Conservation (phyloP, 2,329 filamentous ascomycete species). For the Aspergillus phoenicis region DNA sequence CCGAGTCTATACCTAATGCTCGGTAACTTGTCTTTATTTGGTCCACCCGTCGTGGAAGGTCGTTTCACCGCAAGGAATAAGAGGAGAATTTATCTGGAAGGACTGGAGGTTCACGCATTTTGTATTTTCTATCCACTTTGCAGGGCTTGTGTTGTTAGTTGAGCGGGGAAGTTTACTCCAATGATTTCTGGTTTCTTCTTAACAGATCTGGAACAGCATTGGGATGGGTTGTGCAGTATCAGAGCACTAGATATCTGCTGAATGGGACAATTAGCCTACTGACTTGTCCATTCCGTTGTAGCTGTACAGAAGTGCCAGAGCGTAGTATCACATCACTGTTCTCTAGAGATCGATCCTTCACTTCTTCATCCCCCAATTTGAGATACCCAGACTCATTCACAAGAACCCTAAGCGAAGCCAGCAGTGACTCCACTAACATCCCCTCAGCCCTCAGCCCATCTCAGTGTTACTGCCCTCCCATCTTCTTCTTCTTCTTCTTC, state of each 20-base stretch:
- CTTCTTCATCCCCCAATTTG: too few relatives aligned
- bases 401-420: too few relatives aligned
- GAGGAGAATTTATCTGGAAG: background rate
- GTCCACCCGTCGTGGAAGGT: background rate
- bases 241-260: background rate
- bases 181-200: background rate
- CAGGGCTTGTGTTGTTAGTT: background rate
- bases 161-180: background rate
- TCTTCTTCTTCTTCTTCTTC: too few relatives aligned
- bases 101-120: background rate
- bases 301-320: background rate
- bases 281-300: background rate
- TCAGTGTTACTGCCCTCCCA: too few relatives aligned
- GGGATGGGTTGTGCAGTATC: background rate
- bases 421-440: too few relatives aligned
- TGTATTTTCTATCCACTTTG: background rate
- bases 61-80: background rate
- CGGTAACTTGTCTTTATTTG: background rate
- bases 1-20: background rate
- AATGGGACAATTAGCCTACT: background rate
- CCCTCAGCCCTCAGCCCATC: too few relatives aligned
- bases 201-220: background rate
- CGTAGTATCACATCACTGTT: too few relatives aligned
- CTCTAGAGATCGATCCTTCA: too few relatives aligned
- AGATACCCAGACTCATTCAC: too few relatives aligned